Evolutionary conservation across 306 rosid species (phyloP), one percentile per base, ranked within the genome.

Genomic region (Urtica urens): DNA sequence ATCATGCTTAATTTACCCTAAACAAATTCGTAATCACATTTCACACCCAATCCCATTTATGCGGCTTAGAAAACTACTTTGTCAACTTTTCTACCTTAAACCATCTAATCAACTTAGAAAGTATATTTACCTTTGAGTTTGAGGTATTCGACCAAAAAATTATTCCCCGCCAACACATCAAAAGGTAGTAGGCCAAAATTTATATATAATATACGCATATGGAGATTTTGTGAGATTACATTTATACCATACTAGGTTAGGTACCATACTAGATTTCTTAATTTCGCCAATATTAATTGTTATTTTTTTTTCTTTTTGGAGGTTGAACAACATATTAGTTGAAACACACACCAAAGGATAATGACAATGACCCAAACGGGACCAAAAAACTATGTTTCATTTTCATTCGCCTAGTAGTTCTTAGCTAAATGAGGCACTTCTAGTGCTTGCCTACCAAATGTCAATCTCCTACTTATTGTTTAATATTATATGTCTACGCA

Each of bases 391-490:
- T n/a, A 5, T 0, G 21, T 19, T 18, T 54, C 41, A 45, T 37
- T 49, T 37, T 24, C 23, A 8, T 22, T 17, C 9, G 20, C 43
- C 20, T 41, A 23, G 39, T 19, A 49, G 54, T 60, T 24, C 46
- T 13, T 48, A 74, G 72, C 74, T 42, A 45, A 47, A 53, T 51
- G 39, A 42, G 67, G 63, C n/a, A n/a, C n/a, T 59, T 57, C 71
- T 43, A 46, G 52, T 46, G 55, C 70, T 59, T 33, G 73, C 85
- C 82, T 17, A 74, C 75, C 67, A 27, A 25, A 46, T 26, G 54
- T 43, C 66, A 31, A 23, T 55, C 13, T 20, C 8, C 0, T 20
- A 24, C 15, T 35, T 38, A 1, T 17, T 1, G n/a, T n/a, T n/a
- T n/a, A n/a, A n/a, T n/a, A n/a, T n/a, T n/a, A n/a, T n/a, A n/a